Conservation (phyloP, 2,329 filamentous ascomycete species). For the Cercospora sp. region DNA sequence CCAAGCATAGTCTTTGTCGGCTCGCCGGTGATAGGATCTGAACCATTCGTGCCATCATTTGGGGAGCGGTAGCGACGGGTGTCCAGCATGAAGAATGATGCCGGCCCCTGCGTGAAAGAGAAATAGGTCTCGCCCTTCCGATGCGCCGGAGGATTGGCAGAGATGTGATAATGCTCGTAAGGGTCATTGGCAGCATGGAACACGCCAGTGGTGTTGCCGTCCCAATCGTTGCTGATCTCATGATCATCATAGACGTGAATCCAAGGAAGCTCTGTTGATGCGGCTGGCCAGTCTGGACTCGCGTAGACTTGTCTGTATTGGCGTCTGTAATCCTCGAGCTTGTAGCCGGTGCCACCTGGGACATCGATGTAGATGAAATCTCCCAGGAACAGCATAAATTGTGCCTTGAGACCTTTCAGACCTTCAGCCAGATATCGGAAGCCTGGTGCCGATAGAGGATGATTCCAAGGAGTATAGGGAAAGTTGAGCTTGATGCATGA, state of each 20-base stretch:
- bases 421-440: conserved; percentile 74
- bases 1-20: conserved; percentile 82
- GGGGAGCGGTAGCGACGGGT: conserved; percentile 81
- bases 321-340: conserved; percentile 74
- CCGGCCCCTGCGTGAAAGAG: conserved; percentile 84
- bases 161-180: conserved; percentile 82
- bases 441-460: conserved; percentile 79
- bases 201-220: conserved; percentile 74
- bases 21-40: conserved; percentile 52
- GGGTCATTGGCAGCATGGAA: conserved; percentile 80
- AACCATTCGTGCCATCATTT: conserved; percentile 60
- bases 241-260: conserved; percentile 97
- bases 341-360: conserved; percentile 72
- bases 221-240: conserved; percentile 95
- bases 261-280: conserved; percentile 84
- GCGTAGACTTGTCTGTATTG: conserved; percentile 96
- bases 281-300: conserved; percentile 83
- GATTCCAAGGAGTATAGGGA: conserved; percentile 81
- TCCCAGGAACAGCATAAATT: conserved; percentile 72
- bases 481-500: conserved; percentile 92
- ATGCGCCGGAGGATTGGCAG: conserved; percentile 72
- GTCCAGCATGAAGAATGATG: conserved; percentile 92
- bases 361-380: conserved; percentile 94
- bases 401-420: conserved; percentile 69
- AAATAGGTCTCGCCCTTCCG: conserved; percentile 75